Base-by-base conservation (phyloP, 176 grass and related monocot species). In the Alopecurus myosuroides region DNA sequence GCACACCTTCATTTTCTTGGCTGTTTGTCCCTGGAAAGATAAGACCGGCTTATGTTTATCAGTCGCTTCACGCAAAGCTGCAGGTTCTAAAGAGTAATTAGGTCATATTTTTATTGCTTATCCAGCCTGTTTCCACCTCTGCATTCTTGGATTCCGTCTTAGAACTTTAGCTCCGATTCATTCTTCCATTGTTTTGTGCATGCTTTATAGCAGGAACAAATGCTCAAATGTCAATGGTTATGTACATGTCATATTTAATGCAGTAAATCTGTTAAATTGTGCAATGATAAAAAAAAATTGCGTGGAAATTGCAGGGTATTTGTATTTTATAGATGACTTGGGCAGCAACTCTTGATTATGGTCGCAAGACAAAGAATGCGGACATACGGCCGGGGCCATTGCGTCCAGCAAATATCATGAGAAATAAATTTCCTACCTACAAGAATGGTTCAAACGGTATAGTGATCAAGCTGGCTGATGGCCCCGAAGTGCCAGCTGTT, bases 351-450 rank as follows among this genome's bases (percentile, higher is more conserved):
- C 81, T 79, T 29, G 88, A 83, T 77, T 89, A 84, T 89, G 91
- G 91, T 40, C 71, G 56, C 63, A 85, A 77, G 77, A 7, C 67
- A 29, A 86, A 91, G 71, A 85, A 29, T 44, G 90, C 82, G 36
- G 51, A 31, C 63, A 40, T 89, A 66, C 84, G 87, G 6, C 85
- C 85, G 63, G 87, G 87, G 80, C 85, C 88, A 55, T 77, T 81
- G 28, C 89, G 85, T 33, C 78, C 86, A 41, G 83, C 78, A 78
- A 94, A 91, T 58, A 89, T 94, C 49, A 84, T 89, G 29, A 86
- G 78, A 30, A 89, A 29, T 44, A 91, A 91, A 88, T 94, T 94
- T 74, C 88, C 86, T 56, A 89, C 82, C 74, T 97, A 91, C 89
- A 93, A 97, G 85, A 84, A 77, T 64, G 82, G 94, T 71, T 82